Percentiles rank a stretch among this genome's conserved stretches.
Evolutionary conservation across 2,329 filamentous ascomycete genomes (phyloP).

Genomic region (Orbilia javanica): DNA sequence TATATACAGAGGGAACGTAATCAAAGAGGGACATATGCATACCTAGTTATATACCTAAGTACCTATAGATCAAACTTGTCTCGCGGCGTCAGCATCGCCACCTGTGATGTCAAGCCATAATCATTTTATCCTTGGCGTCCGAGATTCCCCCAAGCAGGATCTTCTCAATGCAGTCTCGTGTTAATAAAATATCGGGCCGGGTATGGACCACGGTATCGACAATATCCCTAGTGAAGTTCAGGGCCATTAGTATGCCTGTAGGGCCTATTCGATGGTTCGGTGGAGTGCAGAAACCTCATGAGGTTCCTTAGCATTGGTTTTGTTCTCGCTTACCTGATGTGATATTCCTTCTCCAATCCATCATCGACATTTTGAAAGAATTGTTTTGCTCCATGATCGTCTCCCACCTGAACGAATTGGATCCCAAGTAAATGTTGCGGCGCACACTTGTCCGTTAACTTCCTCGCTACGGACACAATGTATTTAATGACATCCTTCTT

Average conservation of each 20-base stretch:
- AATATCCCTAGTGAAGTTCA: constrained; percentile 2
- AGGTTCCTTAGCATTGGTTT: neutral
- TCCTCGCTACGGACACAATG: constrained; percentile 4
- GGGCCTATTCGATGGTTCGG: neutral
- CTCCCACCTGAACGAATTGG: constrained; percentile 23
- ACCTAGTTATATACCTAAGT: too few relatives aligned
- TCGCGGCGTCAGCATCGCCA: too few relatives aligned
- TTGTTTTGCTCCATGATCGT: neutral
- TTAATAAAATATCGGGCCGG: neutral
- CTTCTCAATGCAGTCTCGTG: neutral
- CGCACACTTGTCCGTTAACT: neutral
- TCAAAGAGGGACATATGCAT: too few relatives aligned
- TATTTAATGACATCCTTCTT: neutral
- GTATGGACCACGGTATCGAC: constrained; percentile 12
- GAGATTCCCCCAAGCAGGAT: constrained; percentile 14
- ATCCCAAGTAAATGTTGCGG: constrained; percentile 10
- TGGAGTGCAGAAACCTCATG: neutral
- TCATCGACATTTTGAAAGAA: constrained; percentile 15
- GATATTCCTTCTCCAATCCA: neutral
- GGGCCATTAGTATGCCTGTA: neutral
- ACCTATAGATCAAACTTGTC: too few relatives aligned
- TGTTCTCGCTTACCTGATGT: constrained; percentile 1
- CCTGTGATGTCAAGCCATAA: neutral
- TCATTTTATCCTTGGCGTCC: neutral
- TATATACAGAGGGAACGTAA: too few relatives aligned